Percentiles rank a stretch among this genome's conserved stretches.
phyloP scores from a whole-genome alignment of 1,284 basidiomycete genomes.

The Ceratobasidium theobromae region DNA sequence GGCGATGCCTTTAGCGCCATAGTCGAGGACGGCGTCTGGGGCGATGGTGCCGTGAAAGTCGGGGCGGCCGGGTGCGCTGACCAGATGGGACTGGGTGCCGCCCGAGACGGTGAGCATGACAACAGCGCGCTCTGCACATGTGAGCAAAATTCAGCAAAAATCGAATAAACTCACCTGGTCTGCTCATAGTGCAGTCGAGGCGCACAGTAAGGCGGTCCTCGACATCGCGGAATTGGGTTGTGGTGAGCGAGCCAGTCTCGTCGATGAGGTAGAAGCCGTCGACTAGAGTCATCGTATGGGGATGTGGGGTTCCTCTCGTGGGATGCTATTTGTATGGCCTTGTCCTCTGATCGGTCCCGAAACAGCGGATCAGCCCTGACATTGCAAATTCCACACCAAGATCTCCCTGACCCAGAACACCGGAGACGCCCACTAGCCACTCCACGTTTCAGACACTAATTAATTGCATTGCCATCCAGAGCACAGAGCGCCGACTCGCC shows the following conservation, averaged over 20 bases:
- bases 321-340: too few relatives aligned
- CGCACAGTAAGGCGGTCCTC: constrained; percentile 26
- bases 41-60: constrained; percentile 28
- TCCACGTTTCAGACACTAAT: too few relatives aligned
- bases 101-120: constrained; percentile 27
- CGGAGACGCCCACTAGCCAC: too few relatives aligned
- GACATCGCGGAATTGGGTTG: constrained; percentile 26
- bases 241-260: constrained; percentile 30
- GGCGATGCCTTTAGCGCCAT: constrained; percentile 25
- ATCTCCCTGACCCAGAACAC: too few relatives aligned
- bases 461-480: too few relatives aligned
- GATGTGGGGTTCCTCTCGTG: too few relatives aligned
- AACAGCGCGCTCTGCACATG: neutral
- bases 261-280: constrained; percentile 31
- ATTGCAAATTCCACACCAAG: too few relatives aligned
- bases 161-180: constrained; percentile 10
- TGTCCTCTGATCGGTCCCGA: too few relatives aligned
- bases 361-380: too few relatives aligned
- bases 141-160: neutral
- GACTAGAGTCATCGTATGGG: constrained; percentile 17
- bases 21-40: constrained; percentile 25
- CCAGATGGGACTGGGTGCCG: constrained; percentile 18
- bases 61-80: constrained; percentile 21
- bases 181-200: constrained; percentile 29
- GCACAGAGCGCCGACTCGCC: too few relatives aligned